Evolutionary conservation across 2,329 filamentous ascomycete species (phyloP).

Genomic region (Aspergillus jensenii): DNA sequence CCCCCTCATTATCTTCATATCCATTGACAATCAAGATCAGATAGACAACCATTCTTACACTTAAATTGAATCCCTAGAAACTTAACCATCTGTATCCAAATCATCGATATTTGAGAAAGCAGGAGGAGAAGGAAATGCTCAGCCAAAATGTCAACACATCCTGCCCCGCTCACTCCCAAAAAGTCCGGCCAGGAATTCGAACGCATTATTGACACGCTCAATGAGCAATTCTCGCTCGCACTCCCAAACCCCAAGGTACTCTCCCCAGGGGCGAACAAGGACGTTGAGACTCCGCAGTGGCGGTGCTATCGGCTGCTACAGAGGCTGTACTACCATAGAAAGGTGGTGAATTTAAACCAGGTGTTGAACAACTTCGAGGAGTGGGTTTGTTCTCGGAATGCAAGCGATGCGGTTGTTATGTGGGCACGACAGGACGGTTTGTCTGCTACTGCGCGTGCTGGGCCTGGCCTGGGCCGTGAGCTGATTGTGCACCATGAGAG

Average conservation of each 20-base stretch:
- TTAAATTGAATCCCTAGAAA: not conserved
- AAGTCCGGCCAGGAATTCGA: slow-evolving; percentile 24
- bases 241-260: slow-evolving; percentile 27
- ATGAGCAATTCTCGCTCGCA: slow-evolving; percentile 34
- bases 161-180: slow-evolving; percentile 23
- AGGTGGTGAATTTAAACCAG: slow-evolving; percentile 19
- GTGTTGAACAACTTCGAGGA: slow-evolving; percentile 34
- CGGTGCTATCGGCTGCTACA: slow-evolving; percentile 29
- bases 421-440: slow-evolving; percentile 15
- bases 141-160: slow-evolving; percentile 59
- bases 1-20: not conserved
- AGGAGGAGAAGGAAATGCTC: not conserved
- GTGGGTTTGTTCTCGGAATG: slow-evolving; percentile 29
- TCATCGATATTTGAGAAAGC: not conserved
- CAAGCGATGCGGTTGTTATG: slow-evolving; percentile 22
- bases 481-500: slow-evolving; percentile 20
- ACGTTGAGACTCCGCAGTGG: slow-evolving; percentile 19
- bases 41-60: not conserved
- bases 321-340: slow-evolving; percentile 30
- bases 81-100: not conserved
- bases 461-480: not conserved
- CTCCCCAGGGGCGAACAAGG: slow-evolving; percentile 17
- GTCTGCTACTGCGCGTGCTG: not conserved
- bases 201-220: slow-evolving; percentile 32
- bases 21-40: not conserved